These are phyloP conservation scores for Leccinum subtestaceum DNA, from an alignment of 768 basidiomycete species.

Conservation along the genomic window DNA sequence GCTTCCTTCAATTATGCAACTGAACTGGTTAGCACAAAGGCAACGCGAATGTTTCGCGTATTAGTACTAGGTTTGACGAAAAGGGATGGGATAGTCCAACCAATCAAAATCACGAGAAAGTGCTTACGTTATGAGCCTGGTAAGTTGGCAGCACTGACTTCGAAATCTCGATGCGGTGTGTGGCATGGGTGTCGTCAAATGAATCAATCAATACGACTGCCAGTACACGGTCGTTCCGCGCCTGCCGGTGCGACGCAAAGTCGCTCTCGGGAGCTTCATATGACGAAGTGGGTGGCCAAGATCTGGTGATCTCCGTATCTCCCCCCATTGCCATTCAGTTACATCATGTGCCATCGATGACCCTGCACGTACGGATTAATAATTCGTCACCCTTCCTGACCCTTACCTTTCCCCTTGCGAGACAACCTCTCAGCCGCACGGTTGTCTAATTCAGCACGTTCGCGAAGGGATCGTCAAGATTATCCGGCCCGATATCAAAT, in stretches of 20 bases:
- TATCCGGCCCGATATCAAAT: constrained; percentile 26
- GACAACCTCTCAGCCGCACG: constrained; percentile 9
- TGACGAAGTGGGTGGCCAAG: constrained; percentile 12
- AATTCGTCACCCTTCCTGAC: constrained; percentile 7
- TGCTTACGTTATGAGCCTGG: not conserved
- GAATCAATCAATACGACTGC: constrained; percentile 22
- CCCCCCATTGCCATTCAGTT: constrained; percentile 12
- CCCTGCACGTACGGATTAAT: constrained; percentile 24
- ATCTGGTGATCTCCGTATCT: constrained; percentile 14
- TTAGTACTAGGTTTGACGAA: not conserved
- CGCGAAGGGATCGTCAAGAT: constrained; percentile 35
- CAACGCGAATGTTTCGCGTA: not conserved
- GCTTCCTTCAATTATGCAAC: constrained; percentile 15
- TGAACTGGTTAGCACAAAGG: not conserved
- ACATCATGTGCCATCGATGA: constrained; percentile 22
- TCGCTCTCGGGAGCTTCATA: constrained; percentile 6
- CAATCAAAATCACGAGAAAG: not conserved
- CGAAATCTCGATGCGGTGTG: constrained; percentile 20
- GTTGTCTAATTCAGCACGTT: constrained; percentile 21
- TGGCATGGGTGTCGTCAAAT: constrained; percentile 10
- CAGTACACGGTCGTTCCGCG: constrained; percentile 21
- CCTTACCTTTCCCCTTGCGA: constrained; percentile 11
- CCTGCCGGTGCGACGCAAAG: constrained; percentile 22
- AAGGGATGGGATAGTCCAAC: not conserved
- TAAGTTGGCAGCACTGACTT: constrained; percentile 9